Conservation (phyloP, 495 filamentous ascomycete genomes). For the Hyaloscypha variabilis region DNA sequence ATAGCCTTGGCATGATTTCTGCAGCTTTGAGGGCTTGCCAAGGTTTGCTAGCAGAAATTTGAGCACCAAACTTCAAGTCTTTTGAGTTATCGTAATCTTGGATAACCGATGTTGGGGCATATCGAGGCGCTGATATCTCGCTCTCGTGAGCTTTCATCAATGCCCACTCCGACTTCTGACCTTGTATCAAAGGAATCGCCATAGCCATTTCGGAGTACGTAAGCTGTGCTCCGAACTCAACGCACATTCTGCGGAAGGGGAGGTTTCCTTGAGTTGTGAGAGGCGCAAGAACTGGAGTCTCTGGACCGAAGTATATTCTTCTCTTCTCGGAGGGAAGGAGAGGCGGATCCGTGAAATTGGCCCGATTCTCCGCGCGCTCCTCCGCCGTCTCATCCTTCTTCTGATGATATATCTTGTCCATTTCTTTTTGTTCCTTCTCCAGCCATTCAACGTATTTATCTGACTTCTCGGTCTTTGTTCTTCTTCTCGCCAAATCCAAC, state of each 20-base stretch:
- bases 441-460: slow-evolving; percentile 78
- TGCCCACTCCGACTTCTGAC: slow-evolving; percentile 90
- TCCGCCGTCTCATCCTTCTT: slow-evolving; percentile 44
- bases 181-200: slow-evolving; percentile 87
- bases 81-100: slow-evolving; percentile 77
- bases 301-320: slow-evolving; percentile 86
- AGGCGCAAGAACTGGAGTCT: slow-evolving; percentile 90
- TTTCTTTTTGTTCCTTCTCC: slow-evolving; percentile 57
- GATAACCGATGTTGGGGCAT: slow-evolving; percentile 49
- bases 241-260: slow-evolving; percentile 92
- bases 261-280: slow-evolving; percentile 93
- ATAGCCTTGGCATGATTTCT: slow-evolving; percentile 72
- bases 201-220: slow-evolving; percentile 99
- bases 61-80: slow-evolving; percentile 86
- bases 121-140: slow-evolving; percentile 70
- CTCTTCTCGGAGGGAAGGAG: slow-evolving; percentile 91
- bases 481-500: slow-evolving; percentile 67
- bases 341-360: slow-evolving; percentile 79
- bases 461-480: slow-evolving; percentile 66
- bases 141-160: slow-evolving; percentile 86
- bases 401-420: slow-evolving; percentile 53
- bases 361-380: slow-evolving; percentile 67
- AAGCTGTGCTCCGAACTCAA: slow-evolving; percentile 83
- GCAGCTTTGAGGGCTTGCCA: slow-evolving; percentile 86
- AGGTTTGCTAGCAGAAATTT: slow-evolving; percentile 88